Conservation (phyloP, 441 rosid genomes). For the Jatropha podagrica region DNA sequence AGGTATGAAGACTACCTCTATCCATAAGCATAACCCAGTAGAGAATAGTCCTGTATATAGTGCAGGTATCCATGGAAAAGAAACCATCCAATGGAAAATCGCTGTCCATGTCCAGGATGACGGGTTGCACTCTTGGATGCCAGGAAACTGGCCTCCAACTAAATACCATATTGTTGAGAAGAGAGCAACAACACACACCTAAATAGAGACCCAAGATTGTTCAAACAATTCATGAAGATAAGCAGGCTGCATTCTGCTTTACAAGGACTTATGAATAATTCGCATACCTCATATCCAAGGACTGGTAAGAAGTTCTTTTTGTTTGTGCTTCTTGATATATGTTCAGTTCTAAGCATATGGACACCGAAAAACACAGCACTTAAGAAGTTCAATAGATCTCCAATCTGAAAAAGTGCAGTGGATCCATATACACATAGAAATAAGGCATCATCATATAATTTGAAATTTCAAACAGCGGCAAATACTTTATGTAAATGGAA, state of each 20-base stretch:
- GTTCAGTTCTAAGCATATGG: slow-evolving; percentile 66
- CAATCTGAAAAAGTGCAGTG: slow-evolving; percentile 37
- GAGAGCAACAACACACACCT: slow-evolving; percentile 53
- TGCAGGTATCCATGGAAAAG: slow-evolving; percentile 68
- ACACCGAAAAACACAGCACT: slow-evolving; percentile 66
- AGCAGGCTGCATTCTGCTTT: slow-evolving; percentile 5
- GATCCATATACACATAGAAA: neutral
- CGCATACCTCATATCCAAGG: slow-evolving; percentile 55
- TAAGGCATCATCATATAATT: neutral
- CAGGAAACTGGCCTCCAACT: slow-evolving; percentile 36
- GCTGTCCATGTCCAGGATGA: slow-evolving; percentile 51
- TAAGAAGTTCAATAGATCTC: slow-evolving; percentile 63
- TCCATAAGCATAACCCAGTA: slow-evolving; percentile 58
- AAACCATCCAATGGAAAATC: slow-evolving; percentile 46
- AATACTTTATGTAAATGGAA: neutral
- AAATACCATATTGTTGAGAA: slow-evolving; percentile 53
- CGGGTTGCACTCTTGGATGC: slow-evolving; percentile 30
- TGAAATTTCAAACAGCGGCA: neutral
- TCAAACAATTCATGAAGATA: slow-evolving; percentile 10
- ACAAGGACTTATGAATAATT: neutral
- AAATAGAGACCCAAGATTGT: slow-evolving; percentile 14
- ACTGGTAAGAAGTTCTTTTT: slow-evolving; percentile 50
- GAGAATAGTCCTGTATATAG: slow-evolving; percentile 59
- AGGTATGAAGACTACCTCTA: slow-evolving; percentile 44
- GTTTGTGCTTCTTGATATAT: slow-evolving; percentile 50